A percentile compares a stretch with the other conserved stretches of the same genome.
Evolutionary conservation across 208 protist genomes (phyloP).

Genomic region (Blastocrithidia nonstop): DNA sequence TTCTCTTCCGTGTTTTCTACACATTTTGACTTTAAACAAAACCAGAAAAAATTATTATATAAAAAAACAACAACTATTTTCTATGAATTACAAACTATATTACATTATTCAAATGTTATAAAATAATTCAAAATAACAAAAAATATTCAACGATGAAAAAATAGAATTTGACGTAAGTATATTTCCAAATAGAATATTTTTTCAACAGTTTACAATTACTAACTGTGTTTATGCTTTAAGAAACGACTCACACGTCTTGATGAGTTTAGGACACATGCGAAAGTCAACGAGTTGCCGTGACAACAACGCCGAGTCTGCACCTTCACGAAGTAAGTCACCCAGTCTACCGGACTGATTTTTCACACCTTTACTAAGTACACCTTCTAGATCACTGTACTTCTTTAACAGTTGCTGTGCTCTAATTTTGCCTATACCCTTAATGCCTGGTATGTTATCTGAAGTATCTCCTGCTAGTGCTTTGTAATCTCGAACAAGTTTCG

Average conservation of each 20-base stretch:
- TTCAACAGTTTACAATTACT: no score
- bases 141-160: no score
- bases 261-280: slow-evolving; percentile 58
- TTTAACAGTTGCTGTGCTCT: slow-evolving; percentile 67
- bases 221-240: slow-evolving; percentile 49
- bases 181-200: no score
- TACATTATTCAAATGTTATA: no score
- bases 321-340: slow-evolving; percentile 36
- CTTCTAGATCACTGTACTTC: slow-evolving; percentile 77
- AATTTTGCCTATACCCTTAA: slow-evolving; percentile 74
- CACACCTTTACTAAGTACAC: slow-evolving; percentile 49
- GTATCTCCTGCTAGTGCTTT: slow-evolving; percentile 74
- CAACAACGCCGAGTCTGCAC: slow-evolving; percentile 31
- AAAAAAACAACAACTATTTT: no score
- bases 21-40: no score
- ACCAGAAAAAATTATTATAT: no score
- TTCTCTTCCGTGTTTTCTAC: no score
- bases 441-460: slow-evolving; percentile 74
- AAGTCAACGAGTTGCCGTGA: slow-evolving; percentile 68
- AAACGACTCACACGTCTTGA: slow-evolving; percentile 58
- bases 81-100: no score
- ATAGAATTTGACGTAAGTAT: no score
- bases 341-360: slow-evolving; percentile 40
- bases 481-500: slow-evolving; percentile 74
- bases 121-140: no score